phyloP scores from a whole-genome alignment of 352 stramenopile genomes.

The Phytophthora rubi region DNA sequence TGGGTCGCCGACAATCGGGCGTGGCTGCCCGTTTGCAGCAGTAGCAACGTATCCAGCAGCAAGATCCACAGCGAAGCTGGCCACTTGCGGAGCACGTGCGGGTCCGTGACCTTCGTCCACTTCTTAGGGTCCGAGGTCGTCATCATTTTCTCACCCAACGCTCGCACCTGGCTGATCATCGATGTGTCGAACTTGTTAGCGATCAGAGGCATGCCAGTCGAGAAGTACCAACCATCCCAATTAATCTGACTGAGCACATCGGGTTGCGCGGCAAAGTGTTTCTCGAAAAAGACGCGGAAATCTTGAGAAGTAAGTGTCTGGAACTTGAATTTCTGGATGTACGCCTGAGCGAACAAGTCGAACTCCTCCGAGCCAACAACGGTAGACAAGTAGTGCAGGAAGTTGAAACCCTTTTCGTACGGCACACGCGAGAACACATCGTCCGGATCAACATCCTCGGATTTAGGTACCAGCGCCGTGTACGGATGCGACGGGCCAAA shows the following conservation, averaged over 20 bases:
- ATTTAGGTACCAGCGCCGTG: constrained; percentile 86
- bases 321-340: constrained; percentile 90
- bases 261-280: constrained; percentile 68
- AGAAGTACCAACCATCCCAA: constrained; percentile 93
- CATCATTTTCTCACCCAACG: constrained; percentile 46
- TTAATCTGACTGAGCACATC: constrained; percentile 74
- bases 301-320: constrained; percentile 84
- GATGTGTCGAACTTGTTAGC: constrained; percentile 88
- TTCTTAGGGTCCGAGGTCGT: constrained; percentile 20
- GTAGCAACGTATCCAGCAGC: constrained; percentile 57
- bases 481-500: constrained; percentile 77
- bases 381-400: constrained; percentile 77
- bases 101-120: constrained; percentile 27
- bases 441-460: constrained; percentile 93
- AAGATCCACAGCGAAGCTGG: constrained; percentile 58
- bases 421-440: constrained; percentile 94
- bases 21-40: constrained; percentile 32
- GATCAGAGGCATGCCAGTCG: constrained; percentile 84
- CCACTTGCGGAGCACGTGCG: constrained; percentile 39
- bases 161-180: constrained; percentile 51
- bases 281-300: constrained; percentile 69
- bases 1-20: constrained; percentile 29
- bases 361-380: constrained; percentile 52
- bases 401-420: constrained; percentile 95
- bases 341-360: constrained; percentile 90